Percentiles rank a stretch among this genome's conserved stretches.
phyloP scores from a whole-genome alignment of 179 eudicot species.

The Silene coronaria region DNA sequence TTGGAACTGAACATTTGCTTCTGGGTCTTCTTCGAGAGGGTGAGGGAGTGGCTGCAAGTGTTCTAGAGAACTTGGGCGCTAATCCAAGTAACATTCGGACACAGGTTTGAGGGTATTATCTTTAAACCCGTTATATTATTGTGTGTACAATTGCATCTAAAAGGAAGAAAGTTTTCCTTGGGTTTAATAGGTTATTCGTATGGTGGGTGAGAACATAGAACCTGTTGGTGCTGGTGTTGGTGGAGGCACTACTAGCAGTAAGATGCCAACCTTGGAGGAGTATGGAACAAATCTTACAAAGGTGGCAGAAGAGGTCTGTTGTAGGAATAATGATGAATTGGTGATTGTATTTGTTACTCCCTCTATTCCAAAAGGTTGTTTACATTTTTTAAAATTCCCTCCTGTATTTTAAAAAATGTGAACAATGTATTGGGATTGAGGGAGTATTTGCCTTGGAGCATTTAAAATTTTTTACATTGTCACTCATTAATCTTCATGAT shows the following conservation, averaged over 20 bases:
- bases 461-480: background rate
- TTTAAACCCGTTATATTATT: background rate
- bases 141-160: background rate
- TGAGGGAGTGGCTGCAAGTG: slow-evolving; percentile 96
- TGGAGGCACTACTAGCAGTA: slow-evolving; percentile 59
- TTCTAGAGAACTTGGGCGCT: slow-evolving; percentile 83
- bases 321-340: background rate
- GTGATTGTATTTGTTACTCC: too few relatives aligned
- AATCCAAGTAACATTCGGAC: slow-evolving; percentile 82
- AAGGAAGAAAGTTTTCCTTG: background rate
- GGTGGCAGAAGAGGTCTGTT: slow-evolving; percentile 81
- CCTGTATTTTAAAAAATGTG: too few relatives aligned
- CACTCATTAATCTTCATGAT: too few relatives aligned
- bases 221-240: slow-evolving; percentile 89
- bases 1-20: slow-evolving; percentile 89
- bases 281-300: slow-evolving; percentile 95
- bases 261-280: slow-evolving; percentile 95
- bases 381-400: too few relatives aligned
- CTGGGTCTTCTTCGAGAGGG: slow-evolving; percentile 92
- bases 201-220: slow-evolving; percentile 83
- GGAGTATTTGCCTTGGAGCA: background rate
- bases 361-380: too few relatives aligned
- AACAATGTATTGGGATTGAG: too few relatives aligned
- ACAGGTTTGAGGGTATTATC: slow-evolving; percentile 41
- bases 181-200: slow-evolving; percentile 58